phyloP scores from a whole-genome alignment of 192 early-diverging fungal species.

The Gonapodya prolifera region DNA sequence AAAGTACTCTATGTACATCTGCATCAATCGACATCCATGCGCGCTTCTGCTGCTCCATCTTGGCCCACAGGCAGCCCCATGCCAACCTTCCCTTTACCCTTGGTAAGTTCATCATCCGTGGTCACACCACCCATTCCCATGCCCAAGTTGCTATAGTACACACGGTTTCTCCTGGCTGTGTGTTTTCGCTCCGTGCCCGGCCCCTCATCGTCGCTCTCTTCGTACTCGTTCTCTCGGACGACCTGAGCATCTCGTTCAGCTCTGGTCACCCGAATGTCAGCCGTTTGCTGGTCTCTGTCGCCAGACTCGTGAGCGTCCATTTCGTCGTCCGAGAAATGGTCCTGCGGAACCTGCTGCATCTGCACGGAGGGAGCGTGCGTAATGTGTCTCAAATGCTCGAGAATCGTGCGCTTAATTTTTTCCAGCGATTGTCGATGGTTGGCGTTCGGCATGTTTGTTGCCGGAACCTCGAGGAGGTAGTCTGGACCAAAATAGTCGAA shows the following conservation, averaged over 20 bases:
- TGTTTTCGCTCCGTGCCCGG: slow-evolving; percentile 6
- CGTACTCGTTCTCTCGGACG: not conserved
- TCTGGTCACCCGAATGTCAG: not conserved
- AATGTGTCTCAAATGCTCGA: slow-evolving; percentile 52
- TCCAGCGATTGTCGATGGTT: slow-evolving; percentile 79
- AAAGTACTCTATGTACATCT: not conserved
- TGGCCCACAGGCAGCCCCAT: no score
- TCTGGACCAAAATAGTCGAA: slow-evolving; percentile 85
- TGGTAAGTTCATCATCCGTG: not conserved
- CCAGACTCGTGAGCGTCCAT: slow-evolving; percentile 1
- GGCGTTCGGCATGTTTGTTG: slow-evolving; percentile 73
- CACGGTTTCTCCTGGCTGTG: not conserved
- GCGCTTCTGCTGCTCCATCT: no score
- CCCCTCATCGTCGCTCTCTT: slow-evolving; percentile 18
- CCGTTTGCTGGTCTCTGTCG: not conserved
- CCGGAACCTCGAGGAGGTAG: slow-evolving; percentile 67
- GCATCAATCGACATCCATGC: not conserved
- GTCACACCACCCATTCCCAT: not conserved
- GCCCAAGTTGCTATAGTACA: not conserved
- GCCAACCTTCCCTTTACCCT: not conserved
- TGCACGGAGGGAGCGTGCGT: slow-evolving; percentile 70
- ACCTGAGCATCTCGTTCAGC: not conserved
- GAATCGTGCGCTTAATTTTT: slow-evolving; percentile 43
- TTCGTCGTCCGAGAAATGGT: slow-evolving; percentile 17
- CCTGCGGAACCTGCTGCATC: slow-evolving; percentile 60